A percentile compares a stretch with the other conserved stretches of the same genome.
phyloP scores from a whole-genome alignment of 1,139 yeast species.

The Candida smagusa region DNA sequence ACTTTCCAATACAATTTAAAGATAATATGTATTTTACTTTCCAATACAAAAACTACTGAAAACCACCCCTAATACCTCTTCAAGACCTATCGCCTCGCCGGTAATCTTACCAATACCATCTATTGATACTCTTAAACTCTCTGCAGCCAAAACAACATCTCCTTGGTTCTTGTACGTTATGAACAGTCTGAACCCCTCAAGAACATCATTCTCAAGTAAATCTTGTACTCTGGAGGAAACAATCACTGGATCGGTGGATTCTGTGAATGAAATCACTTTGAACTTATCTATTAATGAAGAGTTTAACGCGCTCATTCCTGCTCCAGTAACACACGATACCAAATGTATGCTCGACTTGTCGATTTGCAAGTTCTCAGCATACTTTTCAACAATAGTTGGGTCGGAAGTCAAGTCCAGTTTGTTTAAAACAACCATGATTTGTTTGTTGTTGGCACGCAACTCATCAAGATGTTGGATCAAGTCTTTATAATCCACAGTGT shows the following conservation, averaged over 20 bases:
- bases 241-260: constrained; percentile 56
- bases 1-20: background rate
- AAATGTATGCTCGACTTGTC: constrained; percentile 31
- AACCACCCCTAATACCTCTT: constrained; percentile 86
- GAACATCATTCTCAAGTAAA: constrained; percentile 66
- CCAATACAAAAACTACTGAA: constrained; percentile 94
- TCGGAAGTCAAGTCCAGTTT: constrained; percentile 52
- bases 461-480: constrained; percentile 33
- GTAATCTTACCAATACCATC: constrained; percentile 92
- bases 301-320: constrained; percentile 54
- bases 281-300: constrained; percentile 39
- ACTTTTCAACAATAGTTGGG: constrained; percentile 14
- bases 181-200: constrained; percentile 68
- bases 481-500: constrained; percentile 16
- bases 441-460: constrained; percentile 23
- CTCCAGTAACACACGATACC: constrained; percentile 61
- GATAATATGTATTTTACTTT: constrained; percentile 49
- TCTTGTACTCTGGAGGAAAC: constrained; percentile 77
- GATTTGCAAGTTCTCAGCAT: constrained; percentile 23
- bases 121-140: constrained; percentile 68
- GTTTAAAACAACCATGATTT: constrained; percentile 50
- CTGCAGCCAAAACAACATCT: constrained; percentile 81
- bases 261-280: constrained; percentile 46
- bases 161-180: constrained; percentile 45
- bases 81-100: constrained; percentile 85